A percentile compares a stretch with the other conserved stretches of the same genome.
phyloP scores from a whole-genome alignment of 345 rosid genomes.

The Aurinia saxatilis region DNA sequence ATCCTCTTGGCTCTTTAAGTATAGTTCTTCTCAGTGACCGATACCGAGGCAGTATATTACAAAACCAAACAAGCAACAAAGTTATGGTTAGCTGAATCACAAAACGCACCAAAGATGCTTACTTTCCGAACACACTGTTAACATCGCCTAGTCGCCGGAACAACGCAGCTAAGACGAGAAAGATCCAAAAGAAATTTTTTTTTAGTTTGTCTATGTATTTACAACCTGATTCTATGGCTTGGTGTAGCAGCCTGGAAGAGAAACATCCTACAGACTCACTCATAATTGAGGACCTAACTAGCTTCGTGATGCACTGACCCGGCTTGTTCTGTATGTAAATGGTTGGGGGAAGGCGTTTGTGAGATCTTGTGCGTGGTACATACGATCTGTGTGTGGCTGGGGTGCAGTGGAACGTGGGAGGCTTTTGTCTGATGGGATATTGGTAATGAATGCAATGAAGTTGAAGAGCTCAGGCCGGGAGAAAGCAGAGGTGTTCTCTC shows the following conservation, averaged over 20 bases:
- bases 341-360: background rate
- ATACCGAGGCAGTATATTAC: background rate
- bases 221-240: too few species aligned
- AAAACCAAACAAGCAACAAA: background rate
- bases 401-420: background rate
- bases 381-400: background rate
- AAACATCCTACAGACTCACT: constrained; percentile 43
- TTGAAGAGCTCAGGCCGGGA: constrained; percentile 40
- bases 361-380: constrained; percentile 35
- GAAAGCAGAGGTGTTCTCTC: constrained; percentile 67
- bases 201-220: too few species aligned
- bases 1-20: background rate
- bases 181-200: too few species aligned
- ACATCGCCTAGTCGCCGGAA: background rate
- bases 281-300: constrained; percentile 2
- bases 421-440: constrained; percentile 10
- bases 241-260: constrained; percentile 34
- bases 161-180: background rate
- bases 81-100: background rate
- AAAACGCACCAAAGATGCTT: background rate
- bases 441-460: constrained; percentile 37
- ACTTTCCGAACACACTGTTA: background rate
- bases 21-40: background rate
- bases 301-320: constrained; percentile 39
- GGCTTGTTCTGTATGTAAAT: background rate